Conservation (phyloP, 1,284 basidiomycete species). For the Lignosus rhinocerotis region DNA sequence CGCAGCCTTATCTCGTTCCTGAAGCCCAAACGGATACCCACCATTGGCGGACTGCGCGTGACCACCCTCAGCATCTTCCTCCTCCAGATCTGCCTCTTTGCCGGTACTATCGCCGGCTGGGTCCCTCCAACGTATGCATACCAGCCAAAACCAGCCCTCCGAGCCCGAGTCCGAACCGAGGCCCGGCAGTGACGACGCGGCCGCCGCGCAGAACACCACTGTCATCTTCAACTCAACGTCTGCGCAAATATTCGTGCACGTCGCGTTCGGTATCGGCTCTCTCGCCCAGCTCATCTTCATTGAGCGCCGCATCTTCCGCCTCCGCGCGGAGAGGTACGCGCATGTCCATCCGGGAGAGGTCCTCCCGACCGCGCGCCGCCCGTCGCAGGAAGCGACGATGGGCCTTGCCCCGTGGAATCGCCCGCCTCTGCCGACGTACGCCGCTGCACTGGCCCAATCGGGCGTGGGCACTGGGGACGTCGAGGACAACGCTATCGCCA, state of each 20-base stretch:
- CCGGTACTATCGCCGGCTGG: slow-evolving; percentile 59
- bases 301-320: slow-evolving; percentile 60
- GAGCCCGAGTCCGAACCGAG: slow-evolving; percentile 1
- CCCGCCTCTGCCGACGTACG: slow-evolving; percentile 69
- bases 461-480: slow-evolving; percentile 73
- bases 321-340: slow-evolving; percentile 65
- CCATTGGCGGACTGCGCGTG: slow-evolving; percentile 47
- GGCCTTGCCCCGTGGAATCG: slow-evolving; percentile 69
- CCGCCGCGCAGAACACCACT: neutral
- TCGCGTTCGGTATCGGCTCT: slow-evolving; percentile 51
- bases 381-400: slow-evolving; percentile 33
- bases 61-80: slow-evolving; percentile 47
- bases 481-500: slow-evolving; percentile 66
- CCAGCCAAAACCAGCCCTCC: neutral
- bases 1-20: slow-evolving; percentile 41
- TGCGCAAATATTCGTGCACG: slow-evolving; percentile 55
- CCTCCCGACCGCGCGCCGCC: slow-evolving; percentile 42
- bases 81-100: slow-evolving; percentile 45
- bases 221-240: slow-evolving; percentile 22
- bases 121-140: slow-evolving; percentile 35
- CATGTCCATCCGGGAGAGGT: slow-evolving; percentile 58
- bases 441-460: slow-evolving; percentile 65
- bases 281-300: slow-evolving; percentile 59
- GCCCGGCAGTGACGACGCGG: slow-evolving; percentile 9
- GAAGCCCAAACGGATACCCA: slow-evolving; percentile 39